These are phyloP conservation scores for Apiospora saccharicola DNA, from an alignment of 2,329 filamentous ascomycete species.

Conservation along the genomic window DNA sequence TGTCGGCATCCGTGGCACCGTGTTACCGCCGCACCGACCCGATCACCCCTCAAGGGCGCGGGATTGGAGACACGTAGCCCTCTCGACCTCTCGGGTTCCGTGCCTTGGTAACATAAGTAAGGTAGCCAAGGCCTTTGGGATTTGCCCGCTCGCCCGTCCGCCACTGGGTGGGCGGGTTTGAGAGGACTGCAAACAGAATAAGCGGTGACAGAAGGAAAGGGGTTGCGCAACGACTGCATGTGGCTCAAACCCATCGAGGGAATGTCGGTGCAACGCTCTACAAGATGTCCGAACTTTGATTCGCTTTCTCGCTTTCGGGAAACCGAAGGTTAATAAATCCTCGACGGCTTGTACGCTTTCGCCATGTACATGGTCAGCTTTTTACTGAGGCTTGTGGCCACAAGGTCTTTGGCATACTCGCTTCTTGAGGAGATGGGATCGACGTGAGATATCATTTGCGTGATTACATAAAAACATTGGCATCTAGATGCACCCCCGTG, in stretches of 20 bases:
- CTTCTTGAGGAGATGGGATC: background rate
- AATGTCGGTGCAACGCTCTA: background rate
- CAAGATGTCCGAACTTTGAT: background rate
- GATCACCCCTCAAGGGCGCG: background rate
- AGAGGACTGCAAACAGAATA: background rate
- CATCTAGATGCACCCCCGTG: background rate
- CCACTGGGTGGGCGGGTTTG: background rate
- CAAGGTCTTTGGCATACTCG: background rate
- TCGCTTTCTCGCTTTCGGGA: background rate
- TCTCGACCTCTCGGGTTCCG: background rate
- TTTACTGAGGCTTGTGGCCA: no score
- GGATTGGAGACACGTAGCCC: conserved; percentile 20
- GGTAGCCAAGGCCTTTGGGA: background rate
- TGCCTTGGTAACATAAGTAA: conserved; percentile 19
- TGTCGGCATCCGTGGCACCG: background rate
- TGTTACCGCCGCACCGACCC: background rate
- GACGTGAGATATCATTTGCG: background rate
- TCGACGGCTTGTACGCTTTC: background rate
- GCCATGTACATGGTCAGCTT: background rate
- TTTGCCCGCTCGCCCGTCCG: background rate
- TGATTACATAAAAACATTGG: background rate
- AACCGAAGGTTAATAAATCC: background rate
- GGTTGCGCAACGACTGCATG: background rate
- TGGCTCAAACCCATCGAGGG: background rate
- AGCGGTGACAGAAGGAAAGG: background rate